Evolutionary conservation across 176 grass and related monocot genomes (phyloP), one percentile per base, ranked within the genome.

Genomic region (Poa pratensis): DNA sequence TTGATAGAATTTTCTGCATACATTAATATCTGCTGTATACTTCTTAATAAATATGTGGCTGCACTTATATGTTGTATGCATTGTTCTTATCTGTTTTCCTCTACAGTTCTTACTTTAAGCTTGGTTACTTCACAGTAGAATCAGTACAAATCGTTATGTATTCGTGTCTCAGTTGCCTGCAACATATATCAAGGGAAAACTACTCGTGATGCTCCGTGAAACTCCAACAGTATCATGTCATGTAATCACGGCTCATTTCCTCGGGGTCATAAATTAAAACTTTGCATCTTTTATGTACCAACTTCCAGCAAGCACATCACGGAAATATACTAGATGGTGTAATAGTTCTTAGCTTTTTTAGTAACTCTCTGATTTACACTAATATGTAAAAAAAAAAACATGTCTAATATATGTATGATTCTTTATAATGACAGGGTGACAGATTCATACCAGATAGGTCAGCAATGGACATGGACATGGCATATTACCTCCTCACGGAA

Each of bases 381-480:
- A 73, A 26, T 12, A 16, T 82, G 39, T n/a, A 26, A 39, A 58
- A 26, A 23, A 26, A 46, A 27, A 53, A 43, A 37, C 16, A 60
- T 60, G 35, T 76, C 30, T 80, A 52, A 59, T 82, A 50, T 73
- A 4, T 73, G 20, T 66, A 55, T 89, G 46, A 27, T 24, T 69
- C 48, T 73, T 39, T 62, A 85, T 48, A 71, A 86, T 81, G 48
- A 51, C 55, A 92, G 90, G 90, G 90, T 73, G 91, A 93, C 49
- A 90, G 91, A 74, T 93, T 93, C 82, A 93, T 93, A 66, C 91
- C 88, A 51, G 83, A 88, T 66, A 75, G 91, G 42, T 85, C 91
- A 7, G 69, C 88, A 52, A 90, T 88, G 88, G 88, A 93, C 75
- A 87, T 93, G 75, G 91, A 93, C 45, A 65, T 93, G 32, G 91